Base-by-base conservation (phyloP, 345 rosid species). In the Dipteronia sinensis region DNA sequence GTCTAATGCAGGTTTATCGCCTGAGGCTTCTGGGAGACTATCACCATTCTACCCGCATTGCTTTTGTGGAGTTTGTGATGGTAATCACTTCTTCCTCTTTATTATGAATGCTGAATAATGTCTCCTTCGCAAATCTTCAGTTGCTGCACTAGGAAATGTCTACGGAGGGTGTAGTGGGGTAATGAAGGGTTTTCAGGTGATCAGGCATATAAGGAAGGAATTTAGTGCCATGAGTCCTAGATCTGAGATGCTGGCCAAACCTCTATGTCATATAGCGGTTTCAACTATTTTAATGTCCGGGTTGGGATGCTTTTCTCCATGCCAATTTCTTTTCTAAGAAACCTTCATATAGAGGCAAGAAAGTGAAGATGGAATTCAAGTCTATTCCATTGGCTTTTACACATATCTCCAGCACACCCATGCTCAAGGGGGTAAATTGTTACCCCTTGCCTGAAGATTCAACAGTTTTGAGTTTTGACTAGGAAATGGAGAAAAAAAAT, bases 21-120 rank as follows among this genome's bases (percentile, higher is more conserved):
- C 77, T 92, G 86, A 90, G 97, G 92, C 77, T 92, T 63, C 90
- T 92, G 53, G 97, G 97, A 59, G 97, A 92, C 56, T 90, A 89
- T 82, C 94, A 92, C 65, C 94, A 92, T 79, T 89, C 93, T 22
- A 92, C 97, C 79, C 94, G 97, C 29, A 90, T 92, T 75, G 97
- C 97, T 80, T 92, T 92, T 79, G 97, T 92, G 62, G 97, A 92
- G 85, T 92, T 92, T 42, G 85, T 88, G 34, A 87, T 88, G 93
- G 97, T 92, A 89, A 77, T 46, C 73, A 27, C 63, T 42, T 76
- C 66, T 75, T 62, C 67, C 31, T 72, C 75, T 75, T 62, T 73
- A 27, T 71, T 38, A 10, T 38, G 11, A 20, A 66, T 76, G 11
- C 47, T 64, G 49, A 64, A 44, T 65, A 12, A 62, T 53, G 13